Conservation (phyloP, 192 early-diverging fungal species). For the Entomortierella beljakovae region DNA sequence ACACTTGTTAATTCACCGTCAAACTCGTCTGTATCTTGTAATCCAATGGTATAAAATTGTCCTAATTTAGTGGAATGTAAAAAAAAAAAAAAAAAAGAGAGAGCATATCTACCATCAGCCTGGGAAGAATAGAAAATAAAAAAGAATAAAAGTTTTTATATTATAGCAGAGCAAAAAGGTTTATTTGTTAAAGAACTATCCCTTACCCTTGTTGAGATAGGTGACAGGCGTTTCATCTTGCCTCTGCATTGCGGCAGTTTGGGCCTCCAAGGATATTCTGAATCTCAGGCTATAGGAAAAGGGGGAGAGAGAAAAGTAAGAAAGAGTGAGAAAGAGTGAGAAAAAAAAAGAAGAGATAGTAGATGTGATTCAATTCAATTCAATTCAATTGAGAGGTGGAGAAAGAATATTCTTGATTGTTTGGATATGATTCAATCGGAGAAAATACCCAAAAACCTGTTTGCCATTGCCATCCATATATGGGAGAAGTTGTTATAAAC, state of each 20-base stretch:
- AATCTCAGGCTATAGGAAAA: slow-evolving; percentile 36
- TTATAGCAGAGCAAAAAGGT: too few relatives aligned
- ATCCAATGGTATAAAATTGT: slow-evolving; percentile 68
- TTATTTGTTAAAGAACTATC: too few relatives aligned
- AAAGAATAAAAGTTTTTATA: too few relatives aligned
- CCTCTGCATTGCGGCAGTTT: slow-evolving; percentile 65
- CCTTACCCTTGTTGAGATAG: slow-evolving; percentile 79
- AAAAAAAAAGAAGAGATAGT: background rate
- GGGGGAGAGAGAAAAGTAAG: slow-evolving; percentile 1
- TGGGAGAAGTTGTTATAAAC: too few relatives aligned
- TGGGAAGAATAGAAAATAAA: too few relatives aligned
- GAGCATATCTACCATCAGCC: too few relatives aligned
- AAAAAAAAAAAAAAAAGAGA: background rate
- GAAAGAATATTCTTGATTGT: too few relatives aligned
- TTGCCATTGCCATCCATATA: too few relatives aligned
- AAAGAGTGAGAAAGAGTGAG: background rate
- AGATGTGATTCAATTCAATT: too few relatives aligned
- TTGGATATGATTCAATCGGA: too few relatives aligned
- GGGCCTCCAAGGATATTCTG: slow-evolving; percentile 57
- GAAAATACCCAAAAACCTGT: too few relatives aligned
- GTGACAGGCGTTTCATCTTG: slow-evolving; percentile 74
- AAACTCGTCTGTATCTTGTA: slow-evolving; percentile 62
- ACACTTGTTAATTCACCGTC: slow-evolving; percentile 68
- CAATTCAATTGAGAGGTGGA: too few relatives aligned
- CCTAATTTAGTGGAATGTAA: slow-evolving; percentile 37